These are phyloP conservation scores for Neofusicoccum laricinum DNA, from an alignment of 2,329 filamentous ascomycete species.

Conservation along the genomic window DNA sequence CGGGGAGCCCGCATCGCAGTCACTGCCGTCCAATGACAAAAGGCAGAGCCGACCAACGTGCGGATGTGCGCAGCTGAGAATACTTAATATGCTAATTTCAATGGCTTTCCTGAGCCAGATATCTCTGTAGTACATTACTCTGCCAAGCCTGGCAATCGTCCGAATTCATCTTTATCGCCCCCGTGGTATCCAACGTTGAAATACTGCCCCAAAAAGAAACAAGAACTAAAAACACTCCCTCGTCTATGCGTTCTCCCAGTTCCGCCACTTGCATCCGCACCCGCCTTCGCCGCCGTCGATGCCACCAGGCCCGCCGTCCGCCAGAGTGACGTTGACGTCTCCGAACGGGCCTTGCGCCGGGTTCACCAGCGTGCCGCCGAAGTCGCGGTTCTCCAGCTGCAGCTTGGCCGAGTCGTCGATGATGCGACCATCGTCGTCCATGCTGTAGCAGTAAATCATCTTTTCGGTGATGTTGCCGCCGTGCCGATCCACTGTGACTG, in stretches of 20 bases:
- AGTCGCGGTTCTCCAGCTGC: constrained; percentile 51
- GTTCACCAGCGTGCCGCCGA: constrained; percentile 53
- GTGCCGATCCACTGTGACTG: constrained; percentile 59
- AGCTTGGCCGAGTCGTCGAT: constrained; percentile 45
- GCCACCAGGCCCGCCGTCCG: constrained; percentile 36
- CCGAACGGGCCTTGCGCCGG: constrained; percentile 46
- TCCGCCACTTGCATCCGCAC: constrained; percentile 60
- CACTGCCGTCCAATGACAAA: too few relatives aligned
- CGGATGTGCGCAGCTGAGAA: neutral
- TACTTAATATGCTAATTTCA: neutral
- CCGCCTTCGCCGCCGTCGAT: constrained; percentile 61
- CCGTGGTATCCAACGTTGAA: constrained; percentile 6
- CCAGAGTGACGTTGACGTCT: constrained; percentile 25
- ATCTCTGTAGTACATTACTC: neutral
- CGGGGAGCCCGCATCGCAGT: neutral
- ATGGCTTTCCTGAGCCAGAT: neutral
- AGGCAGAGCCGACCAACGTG: neutral
- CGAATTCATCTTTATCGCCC: neutral
- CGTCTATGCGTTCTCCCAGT: constrained; percentile 39
- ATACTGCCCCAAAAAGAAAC: neutral
- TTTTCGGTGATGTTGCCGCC: constrained; percentile 54
- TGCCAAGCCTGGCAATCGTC: constrained; percentile 3
- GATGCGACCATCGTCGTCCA: constrained; percentile 50
- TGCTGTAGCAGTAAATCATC: constrained; percentile 59
- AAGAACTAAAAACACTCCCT: neutral